phyloP scores from a whole-genome alignment of 2,329 filamentous ascomycete genomes.

The Penicillium sp. region DNA sequence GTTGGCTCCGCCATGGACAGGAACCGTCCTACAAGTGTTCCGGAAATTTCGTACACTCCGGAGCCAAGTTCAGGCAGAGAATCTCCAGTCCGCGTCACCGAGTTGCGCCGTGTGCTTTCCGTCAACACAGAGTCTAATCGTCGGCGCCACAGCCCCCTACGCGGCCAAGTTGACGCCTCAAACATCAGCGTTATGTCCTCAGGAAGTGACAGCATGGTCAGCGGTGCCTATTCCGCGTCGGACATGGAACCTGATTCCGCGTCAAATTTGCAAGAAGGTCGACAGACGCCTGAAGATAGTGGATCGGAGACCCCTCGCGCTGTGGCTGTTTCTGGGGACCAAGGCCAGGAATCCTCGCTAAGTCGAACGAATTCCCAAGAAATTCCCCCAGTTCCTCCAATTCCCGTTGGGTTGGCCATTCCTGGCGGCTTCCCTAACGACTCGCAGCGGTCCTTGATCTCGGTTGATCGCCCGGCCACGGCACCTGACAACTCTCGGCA shows the following conservation, averaged over 20 bases:
- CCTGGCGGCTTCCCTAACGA: conserved; percentile 47
- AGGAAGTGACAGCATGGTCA: conserved; percentile 50
- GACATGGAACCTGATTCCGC: conserved; percentile 34
- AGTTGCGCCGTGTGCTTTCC: conserved; percentile 51
- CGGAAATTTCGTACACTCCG: conserved; percentile 37
- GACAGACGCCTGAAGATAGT: conserved; percentile 24
- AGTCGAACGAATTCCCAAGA: conserved; percentile 26
- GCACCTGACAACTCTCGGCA: conserved; percentile 30
- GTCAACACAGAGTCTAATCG: conserved; percentile 37
- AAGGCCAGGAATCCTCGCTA: conserved; percentile 9
- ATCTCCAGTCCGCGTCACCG: conserved; percentile 51
- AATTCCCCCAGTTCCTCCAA: conserved; percentile 50
- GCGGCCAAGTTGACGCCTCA: conserved; percentile 39
- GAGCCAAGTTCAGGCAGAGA: conserved; percentile 43
- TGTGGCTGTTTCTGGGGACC: conserved; percentile 18
- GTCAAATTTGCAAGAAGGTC: conserved; percentile 30
- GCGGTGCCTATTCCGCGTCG: conserved; percentile 39
- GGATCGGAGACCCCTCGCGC: conserved; percentile 37
- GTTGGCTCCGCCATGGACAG: conserved; percentile 32
- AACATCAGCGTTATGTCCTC: conserved; percentile 39
- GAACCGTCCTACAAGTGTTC: conserved; percentile 39
- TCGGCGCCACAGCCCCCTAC: conserved; percentile 46
- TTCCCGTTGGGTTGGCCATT: conserved; percentile 44
- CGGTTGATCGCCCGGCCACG: conserved; percentile 33
- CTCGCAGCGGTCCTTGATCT: conserved; percentile 34